Base-by-base conservation (phyloP, 2,329 filamentous ascomycete species). In the Alternaria sp. region DNA sequence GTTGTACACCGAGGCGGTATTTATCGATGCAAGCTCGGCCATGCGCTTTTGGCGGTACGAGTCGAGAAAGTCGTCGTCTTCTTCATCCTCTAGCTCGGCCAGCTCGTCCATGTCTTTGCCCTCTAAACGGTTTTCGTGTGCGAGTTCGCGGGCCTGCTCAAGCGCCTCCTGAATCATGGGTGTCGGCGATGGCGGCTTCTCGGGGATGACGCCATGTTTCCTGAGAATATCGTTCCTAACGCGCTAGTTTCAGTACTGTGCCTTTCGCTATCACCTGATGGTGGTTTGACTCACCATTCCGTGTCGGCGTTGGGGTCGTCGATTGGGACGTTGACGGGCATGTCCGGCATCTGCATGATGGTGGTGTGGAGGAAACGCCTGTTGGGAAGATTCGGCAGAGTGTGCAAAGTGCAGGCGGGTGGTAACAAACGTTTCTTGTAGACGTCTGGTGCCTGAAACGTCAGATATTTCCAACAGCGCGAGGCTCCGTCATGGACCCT, bases 271-370 rank as follows among this genome's bases (percentile, higher is more conserved):
- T 9, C 15, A 15, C 11, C 47, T 41, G 23, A 21, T 55, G 14
- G n/a, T 37, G 8, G 51, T 14, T 12, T 47, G 25, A 57, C 65
- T 59, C 60, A 94, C 96, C 96, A 99, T 90, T 99, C 96, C 67
- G 96, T 99, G 79, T 99, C 96, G 67, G 94, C 96, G 77, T 98
- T 97, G 30, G 95, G 95, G 78, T 98, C 91, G 78, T 97, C 93
- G 71, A 99, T 91, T 47, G 94, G 94, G 64, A 99, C 96, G 75
- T 90, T 87, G 67, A 90, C 83, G 43, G 86, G 87, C 81, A 87
- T 83, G 69, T 89, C 84, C 72, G 84, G 84, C 78, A 75, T 78
- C 64, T 77, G 74, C 73, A 79, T 80, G 23, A 23, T 68, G 55
- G 66, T 57, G 55, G 65, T 54, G 21, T 30, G 5, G 10, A 28